Base-by-base conservation (phyloP, 371 early-diverging fungal species). In the Basidiobolus meristosporus region DNA sequence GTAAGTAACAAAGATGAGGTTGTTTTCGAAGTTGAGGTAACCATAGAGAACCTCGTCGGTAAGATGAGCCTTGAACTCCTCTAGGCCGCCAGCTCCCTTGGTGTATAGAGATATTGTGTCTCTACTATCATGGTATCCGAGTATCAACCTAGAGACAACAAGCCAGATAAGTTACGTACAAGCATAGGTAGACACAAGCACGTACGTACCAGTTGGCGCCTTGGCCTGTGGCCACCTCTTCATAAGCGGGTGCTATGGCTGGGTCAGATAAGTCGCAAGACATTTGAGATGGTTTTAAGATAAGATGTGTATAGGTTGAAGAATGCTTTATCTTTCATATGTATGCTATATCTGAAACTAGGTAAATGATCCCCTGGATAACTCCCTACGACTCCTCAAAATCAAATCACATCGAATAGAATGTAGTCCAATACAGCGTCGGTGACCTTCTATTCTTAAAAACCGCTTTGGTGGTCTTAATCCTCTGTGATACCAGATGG, bases 241-340 rank as follows among this genome's bases (percentile, higher is more conserved):
- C 52, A 50, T 79, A 76, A 39, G 75, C 69, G 46, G 65, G 56
- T 7, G 52, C 40, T 39, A 79, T 73, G 34, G 57, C 56, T 29
- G 71, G 67, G 51, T 79, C 80, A 31, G 63, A 61, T 42, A 79
- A 55, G 60, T 76, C 73, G 58, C 77, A 76, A 54, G 73, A 71
- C 65, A 67, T 70, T n/a, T n/a, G n/a, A n/a, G n/a, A n/a, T n/a
- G n/a, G n/a, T n/a, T n/a, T n/a, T n/a, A n/a, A n/a, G n/a, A n/a
- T n/a, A n/a, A n/a, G n/a, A n/a, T n/a, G n/a, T n/a, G n/a, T n/a
- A n/a, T n/a, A n/a, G n/a, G n/a, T n/a, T n/a, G n/a, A n/a, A n/a
- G n/a, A n/a, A n/a, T n/a, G n/a, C n/a, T n/a, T n/a, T n/a, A n/a
- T n/a, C n/a, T n/a, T n/a, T n/a, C n/a, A n/a, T n/a, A n/a, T n/a